A percentile compares a stretch with the other conserved stretches of the same genome.
phyloP scores from a whole-genome alignment of 139 green algal species.

The Volvox reticuliferus region DNA sequence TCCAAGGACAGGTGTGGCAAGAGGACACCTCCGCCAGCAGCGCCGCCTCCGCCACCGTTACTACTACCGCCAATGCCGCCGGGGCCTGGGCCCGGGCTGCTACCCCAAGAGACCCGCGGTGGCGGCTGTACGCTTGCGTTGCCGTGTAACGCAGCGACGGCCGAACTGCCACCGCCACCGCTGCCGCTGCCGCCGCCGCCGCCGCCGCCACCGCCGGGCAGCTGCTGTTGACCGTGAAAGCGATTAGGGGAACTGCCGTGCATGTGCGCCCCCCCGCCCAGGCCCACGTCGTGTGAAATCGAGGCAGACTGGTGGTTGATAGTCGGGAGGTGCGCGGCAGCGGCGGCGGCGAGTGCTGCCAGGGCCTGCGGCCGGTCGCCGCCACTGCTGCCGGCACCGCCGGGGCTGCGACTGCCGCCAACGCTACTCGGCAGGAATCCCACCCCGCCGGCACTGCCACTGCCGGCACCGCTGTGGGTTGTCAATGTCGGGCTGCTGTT shows the following conservation, averaged over 20 bases:
- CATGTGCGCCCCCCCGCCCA: neutral
- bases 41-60: neutral
- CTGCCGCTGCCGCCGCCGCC: neutral
- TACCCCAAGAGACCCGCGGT: neutral
- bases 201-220: neutral
- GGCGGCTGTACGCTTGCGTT: neutral
- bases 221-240: neutral
- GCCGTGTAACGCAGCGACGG: neutral
- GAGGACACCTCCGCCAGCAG: neutral
- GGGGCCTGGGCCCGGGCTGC: neutral
- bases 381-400: neutral
- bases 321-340: constrained; percentile 8
- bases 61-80: neutral
- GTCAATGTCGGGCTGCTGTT: neutral
- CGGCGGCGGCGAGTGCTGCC: neutral
- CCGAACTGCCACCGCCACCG: neutral
- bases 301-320: neutral
- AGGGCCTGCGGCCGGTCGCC: neutral
- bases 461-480: neutral
- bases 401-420: neutral
- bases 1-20: constrained; percentile 8
- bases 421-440: neutral
- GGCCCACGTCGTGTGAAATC: neutral
- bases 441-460: neutral
- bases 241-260: neutral